Percentiles rank a stretch among this genome's conserved stretches.
These are phyloP conservation scores for Pseudopyricularia cyperi DNA, from an alignment of 2,329 filamentous ascomycete genomes.

Conservation along the genomic window DNA sequence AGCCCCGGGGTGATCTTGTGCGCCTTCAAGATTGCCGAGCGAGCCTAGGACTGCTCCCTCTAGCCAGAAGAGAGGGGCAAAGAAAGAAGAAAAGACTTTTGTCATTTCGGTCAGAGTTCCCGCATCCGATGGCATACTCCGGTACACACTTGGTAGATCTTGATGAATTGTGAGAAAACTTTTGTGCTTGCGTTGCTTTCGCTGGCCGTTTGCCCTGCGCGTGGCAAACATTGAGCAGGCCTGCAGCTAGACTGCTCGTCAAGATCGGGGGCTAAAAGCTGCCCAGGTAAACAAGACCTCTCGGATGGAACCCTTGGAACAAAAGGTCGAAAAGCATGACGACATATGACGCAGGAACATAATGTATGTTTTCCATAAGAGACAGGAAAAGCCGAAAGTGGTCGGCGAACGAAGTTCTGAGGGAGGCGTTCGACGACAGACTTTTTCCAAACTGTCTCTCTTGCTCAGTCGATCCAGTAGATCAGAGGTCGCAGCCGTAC, in stretches of 20 bases:
- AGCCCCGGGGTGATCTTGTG: too few relatives aligned
- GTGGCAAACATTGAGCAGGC: background rate
- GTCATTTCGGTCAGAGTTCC: background rate
- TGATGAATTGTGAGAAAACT: background rate
- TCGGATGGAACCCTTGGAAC: background rate
- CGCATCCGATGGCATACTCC: background rate
- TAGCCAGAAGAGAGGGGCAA: background rate
- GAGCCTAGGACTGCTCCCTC: background rate
- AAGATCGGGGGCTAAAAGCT: background rate
- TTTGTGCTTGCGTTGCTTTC: background rate
- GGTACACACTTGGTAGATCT: background rate
- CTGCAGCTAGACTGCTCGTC: background rate
- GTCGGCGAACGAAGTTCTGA: background rate
- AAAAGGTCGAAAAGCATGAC: background rate
- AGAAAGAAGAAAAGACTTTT: background rate
- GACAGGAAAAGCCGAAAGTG: background rate
- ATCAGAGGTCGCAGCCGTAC: slow-evolving; percentile 7
- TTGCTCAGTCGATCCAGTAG: background rate
- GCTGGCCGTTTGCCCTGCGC: background rate
- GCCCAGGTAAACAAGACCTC: background rate
- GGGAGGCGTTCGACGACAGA: background rate
- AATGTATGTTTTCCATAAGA: background rate
- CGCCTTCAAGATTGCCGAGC: background rate
- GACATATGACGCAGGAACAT: background rate
- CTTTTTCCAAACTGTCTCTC: background rate